Percentiles rank a stretch among this genome's conserved stretches.
Evolutionary conservation across 331 rosid genomes (phyloP).

Genomic region (Pyracantha coccinea): DNA sequence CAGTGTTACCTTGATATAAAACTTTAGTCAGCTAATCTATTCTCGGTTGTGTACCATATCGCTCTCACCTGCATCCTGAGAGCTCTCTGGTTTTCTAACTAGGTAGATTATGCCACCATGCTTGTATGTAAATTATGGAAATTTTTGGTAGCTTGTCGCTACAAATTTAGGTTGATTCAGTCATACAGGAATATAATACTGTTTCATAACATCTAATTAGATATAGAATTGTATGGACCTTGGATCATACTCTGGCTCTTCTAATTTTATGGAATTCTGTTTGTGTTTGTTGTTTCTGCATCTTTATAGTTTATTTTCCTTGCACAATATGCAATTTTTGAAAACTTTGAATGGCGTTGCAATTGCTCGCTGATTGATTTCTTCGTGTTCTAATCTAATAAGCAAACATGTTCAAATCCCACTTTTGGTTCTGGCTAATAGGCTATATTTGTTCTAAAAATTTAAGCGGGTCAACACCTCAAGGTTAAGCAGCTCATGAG

Average conservation of each 20-base stretch:
- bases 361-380: background rate
- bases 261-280: background rate
- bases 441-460: background rate
- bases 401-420: background rate
- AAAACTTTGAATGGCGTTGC: background rate
- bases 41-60: background rate
- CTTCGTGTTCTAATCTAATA: background rate
- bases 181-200: background rate
- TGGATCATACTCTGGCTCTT: background rate
- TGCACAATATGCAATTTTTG: no score
- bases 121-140: constrained; percentile 2
- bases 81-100: background rate
- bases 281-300: no score
- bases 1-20: background rate
- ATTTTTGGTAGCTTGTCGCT: background rate
- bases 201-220: background rate
- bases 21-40: background rate
- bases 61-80: background rate
- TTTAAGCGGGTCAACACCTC: background rate
- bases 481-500: background rate
- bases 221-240: background rate
- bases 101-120: background rate
- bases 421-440: background rate
- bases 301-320: no score
- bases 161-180: background rate